phyloP scores from a whole-genome alignment of 345 rosid species.

The Gossypium raimondii region DNA sequence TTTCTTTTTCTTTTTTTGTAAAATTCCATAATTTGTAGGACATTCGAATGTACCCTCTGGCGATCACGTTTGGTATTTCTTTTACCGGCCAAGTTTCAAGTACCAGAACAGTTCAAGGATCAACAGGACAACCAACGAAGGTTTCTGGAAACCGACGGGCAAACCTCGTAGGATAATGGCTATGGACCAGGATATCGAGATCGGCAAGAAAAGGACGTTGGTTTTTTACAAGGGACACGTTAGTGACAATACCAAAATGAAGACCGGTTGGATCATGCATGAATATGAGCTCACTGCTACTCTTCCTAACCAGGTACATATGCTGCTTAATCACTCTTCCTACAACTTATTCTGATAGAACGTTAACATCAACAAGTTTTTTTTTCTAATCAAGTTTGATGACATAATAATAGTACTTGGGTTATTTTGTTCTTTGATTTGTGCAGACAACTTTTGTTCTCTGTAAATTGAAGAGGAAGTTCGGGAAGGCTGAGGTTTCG shows the following conservation, averaged over 20 bases:
- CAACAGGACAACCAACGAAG: constrained; percentile 6
- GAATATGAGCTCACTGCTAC: constrained; percentile 24
- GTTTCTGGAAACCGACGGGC: constrained; percentile 18
- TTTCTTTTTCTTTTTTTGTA: not conserved
- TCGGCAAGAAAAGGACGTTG: constrained; percentile 37
- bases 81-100: constrained; percentile 9
- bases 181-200: not conserved
- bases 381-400: not conserved
- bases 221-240: constrained; percentile 26
- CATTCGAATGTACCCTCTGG: constrained; percentile 7
- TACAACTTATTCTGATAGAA: too few species aligned
- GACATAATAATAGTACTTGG: not conserved
- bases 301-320: constrained; percentile 17
- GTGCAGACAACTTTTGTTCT: constrained; percentile 10
- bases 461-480: constrained; percentile 17
- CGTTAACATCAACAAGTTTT: not conserved
- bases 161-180: not conserved
- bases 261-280: constrained; percentile 34
- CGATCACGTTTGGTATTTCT: constrained; percentile 17
- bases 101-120: constrained; percentile 1
- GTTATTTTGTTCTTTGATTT: not conserved
- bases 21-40: not conserved
- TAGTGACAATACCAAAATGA: constrained; percentile 3
- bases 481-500: constrained; percentile 1
- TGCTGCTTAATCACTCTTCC: not conserved